Conservation (phyloP, 2,329 filamentous ascomycete genomes). For the Apiospora marii region DNA sequence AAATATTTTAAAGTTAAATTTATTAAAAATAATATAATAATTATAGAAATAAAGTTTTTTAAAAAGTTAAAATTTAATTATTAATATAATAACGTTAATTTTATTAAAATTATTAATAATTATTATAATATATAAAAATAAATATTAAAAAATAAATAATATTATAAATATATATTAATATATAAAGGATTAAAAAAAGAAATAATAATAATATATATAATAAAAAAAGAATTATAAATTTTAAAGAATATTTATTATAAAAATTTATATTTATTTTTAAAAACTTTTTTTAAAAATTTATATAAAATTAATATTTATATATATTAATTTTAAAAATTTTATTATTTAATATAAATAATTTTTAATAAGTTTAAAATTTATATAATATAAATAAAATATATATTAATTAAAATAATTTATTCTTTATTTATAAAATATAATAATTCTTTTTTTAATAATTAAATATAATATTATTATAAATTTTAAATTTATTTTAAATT, state of each 20-base stretch:
- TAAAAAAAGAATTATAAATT: too few relatives aligned
- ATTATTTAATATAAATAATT: background rate
- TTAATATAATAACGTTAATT: background rate
- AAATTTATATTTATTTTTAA: too few relatives aligned
- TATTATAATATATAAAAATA: background rate
- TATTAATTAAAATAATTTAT: background rate
- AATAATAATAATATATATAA: too few relatives aligned
- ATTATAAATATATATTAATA: background rate
- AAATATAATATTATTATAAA: background rate
- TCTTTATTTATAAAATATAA: too few relatives aligned
- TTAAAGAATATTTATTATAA: background rate
- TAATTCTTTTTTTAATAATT: background rate
- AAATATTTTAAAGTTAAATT: too few relatives aligned
- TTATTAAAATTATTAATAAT: background rate
- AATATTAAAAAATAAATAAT: background rate
- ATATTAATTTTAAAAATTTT: background rate
- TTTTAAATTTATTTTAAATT: too few relatives aligned
- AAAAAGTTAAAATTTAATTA: background rate
- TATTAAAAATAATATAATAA: too few relatives aligned
- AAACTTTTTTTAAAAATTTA: background rate
- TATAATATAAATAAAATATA: background rate
- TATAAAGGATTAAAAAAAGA: too few relatives aligned
- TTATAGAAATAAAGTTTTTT: background rate
- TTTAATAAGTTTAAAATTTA: background rate
- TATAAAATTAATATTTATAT: too few relatives aligned